Percentiles rank a stretch among this genome's conserved stretches.
Conservation (phyloP, 2,329 filamentous ascomycete genomes). For the Metarhizium guizhouense region DNA sequence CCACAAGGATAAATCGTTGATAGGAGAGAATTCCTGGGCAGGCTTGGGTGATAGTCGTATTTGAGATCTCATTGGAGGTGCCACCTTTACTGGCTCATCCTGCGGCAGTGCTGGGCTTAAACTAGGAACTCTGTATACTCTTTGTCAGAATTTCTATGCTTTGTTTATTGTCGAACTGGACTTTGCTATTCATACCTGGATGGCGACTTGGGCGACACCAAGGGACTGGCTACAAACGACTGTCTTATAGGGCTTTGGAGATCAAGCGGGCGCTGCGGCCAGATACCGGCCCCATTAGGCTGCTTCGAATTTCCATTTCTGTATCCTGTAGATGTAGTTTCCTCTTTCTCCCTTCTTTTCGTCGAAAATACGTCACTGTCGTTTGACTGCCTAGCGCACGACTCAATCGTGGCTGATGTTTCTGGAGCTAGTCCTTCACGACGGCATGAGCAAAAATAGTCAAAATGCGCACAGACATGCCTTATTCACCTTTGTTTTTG, state of each 20-base stretch:
- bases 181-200: background rate
- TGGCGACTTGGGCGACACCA: background rate
- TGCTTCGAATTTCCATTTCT: background rate
- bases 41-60: background rate
- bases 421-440: background rate
- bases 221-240: background rate
- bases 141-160: background rate
- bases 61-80: constrained; percentile 3
- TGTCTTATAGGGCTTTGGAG: constrained; percentile 4
- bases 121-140: background rate
- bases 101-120: background rate
- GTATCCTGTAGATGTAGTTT: background rate
- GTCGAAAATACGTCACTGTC: constrained; percentile 1
- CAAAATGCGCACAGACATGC: background rate
- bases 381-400: background rate
- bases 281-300: background rate
- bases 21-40: background rate
- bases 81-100: background rate
- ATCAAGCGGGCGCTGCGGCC: background rate
- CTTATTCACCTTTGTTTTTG: background rate
- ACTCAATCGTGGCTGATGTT: background rate
- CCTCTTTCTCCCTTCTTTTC: background rate
- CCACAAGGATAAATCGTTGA: constrained; percentile 3
- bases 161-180: background rate
- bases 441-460: background rate